Percentiles rank a stretch among this genome's conserved stretches.
Conservation (phyloP, 768 basidiomycete species). For the Wakefieldia striispora region DNA sequence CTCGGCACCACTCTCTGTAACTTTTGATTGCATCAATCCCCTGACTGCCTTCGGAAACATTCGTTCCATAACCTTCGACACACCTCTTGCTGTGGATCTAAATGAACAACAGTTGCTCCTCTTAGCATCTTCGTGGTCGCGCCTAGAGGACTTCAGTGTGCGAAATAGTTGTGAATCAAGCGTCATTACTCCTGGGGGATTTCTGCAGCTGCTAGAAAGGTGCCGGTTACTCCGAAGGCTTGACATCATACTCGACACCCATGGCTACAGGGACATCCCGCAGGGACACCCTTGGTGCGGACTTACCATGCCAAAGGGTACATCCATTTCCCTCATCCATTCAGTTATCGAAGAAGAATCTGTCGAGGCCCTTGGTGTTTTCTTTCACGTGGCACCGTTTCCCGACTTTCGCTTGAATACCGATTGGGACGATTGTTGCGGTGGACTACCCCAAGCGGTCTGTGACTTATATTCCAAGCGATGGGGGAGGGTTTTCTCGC, state of each 20-base stretch:
- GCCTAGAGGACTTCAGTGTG: background rate
- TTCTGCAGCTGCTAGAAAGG: conserved; percentile 11
- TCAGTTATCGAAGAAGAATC: conserved; percentile 4
- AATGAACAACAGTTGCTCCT: conserved; percentile 5
- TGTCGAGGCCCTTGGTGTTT: conserved; percentile 8
- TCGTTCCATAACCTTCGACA: background rate
- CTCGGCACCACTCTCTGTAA: background rate
- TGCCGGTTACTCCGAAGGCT: conserved; percentile 11
- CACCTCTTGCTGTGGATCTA: conserved; percentile 3
- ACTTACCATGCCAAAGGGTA: background rate
- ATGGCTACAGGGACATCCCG: conserved; percentile 7
- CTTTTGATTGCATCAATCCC: conserved; percentile 1
- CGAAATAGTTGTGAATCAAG: background rate
- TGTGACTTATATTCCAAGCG: background rate
- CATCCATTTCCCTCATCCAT: background rate
- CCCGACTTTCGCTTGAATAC: conserved; percentile 1
- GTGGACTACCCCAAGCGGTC: background rate
- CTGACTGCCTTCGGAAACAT: conserved; percentile 7
- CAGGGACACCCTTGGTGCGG: conserved; percentile 12
- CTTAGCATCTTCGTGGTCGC: conserved; percentile 17
- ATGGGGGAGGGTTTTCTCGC: background rate
- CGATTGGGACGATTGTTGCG: background rate
- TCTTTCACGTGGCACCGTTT: conserved; percentile 10
- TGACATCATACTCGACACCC: conserved; percentile 1
- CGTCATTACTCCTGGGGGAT: conserved; percentile 9